Conservation (phyloP, 768 basidiomycete genomes). For the Serendipita sp. region DNA sequence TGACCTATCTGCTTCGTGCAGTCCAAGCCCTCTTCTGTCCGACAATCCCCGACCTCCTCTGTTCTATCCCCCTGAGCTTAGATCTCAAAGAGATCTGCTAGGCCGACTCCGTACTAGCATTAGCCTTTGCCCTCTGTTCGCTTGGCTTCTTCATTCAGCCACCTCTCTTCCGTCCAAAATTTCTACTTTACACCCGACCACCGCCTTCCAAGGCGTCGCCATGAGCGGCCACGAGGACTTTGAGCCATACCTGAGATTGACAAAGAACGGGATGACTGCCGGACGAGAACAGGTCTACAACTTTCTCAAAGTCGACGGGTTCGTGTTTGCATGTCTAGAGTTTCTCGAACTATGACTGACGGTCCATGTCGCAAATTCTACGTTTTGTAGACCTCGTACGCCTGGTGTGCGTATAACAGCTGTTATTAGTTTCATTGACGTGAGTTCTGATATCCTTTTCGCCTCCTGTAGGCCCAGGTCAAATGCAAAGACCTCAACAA, state of each 20-base stretch:
- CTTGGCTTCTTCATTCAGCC: too few species aligned
- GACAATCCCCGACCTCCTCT: too few species aligned
- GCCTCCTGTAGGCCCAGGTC: conserved; percentile 14
- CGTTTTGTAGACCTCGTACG: background rate
- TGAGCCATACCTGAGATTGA: background rate
- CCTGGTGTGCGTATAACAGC: conserved; percentile 14
- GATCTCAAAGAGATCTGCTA: too few species aligned
- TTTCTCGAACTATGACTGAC: background rate
- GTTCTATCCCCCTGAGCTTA: too few species aligned
- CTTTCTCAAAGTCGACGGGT: conserved; percentile 3
- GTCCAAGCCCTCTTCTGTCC: too few species aligned
- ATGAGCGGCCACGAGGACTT: conserved; percentile 5
- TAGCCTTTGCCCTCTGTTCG: too few species aligned
- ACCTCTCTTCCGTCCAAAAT: too few species aligned
- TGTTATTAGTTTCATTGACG: background rate
- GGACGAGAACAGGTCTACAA: conserved; percentile 5
- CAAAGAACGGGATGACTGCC: background rate
- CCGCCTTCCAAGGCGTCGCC: background rate
- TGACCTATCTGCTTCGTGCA: too few species aligned
- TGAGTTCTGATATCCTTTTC: background rate
- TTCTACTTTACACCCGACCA: background rate
- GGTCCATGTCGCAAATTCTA: background rate
- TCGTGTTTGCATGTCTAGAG: background rate
- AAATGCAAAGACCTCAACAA: conserved; percentile 28
- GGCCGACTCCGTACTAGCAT: too few species aligned